Evolutionary conservation across 2,329 filamentous ascomycete genomes (phyloP).

Genomic region (Aureobasidium mangrovei): DNA sequence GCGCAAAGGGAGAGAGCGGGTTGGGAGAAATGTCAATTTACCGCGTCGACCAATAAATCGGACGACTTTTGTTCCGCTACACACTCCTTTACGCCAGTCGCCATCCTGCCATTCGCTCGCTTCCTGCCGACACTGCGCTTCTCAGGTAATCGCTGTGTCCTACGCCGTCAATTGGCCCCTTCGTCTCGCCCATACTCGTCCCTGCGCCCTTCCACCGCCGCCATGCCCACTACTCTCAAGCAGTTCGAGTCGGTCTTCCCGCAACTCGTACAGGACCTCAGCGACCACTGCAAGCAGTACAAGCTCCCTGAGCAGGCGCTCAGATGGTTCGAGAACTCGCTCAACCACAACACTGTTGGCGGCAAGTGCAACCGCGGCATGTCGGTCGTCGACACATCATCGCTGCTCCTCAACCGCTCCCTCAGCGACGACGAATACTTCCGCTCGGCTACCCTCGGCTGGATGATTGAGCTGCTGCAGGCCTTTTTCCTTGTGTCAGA

Average conservation of each 20-base stretch:
- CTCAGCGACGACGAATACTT: conserved; percentile 80
- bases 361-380: conserved; percentile 99
- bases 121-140: not conserved
- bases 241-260: conserved; percentile 90
- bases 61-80: conserved; percentile 12
- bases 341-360: conserved; percentile 79
- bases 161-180: not conserved
- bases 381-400: conserved; percentile 87
- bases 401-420: conserved; percentile 63
- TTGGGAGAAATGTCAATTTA: conserved; percentile 1
- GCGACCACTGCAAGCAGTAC: conserved; percentile 70
- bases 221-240: conserved; percentile 64
- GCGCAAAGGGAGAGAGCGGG: not conserved
- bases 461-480: conserved; percentile 96
- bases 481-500: conserved; percentile 98
- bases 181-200: not conserved
- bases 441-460: conserved; percentile 77
- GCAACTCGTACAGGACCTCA: conserved; percentile 71
- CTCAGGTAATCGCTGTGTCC: not conserved
- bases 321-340: conserved; percentile 81
- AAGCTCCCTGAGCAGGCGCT: conserved; percentile 73
- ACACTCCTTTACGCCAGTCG: not conserved
- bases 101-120: conserved; percentile 1
- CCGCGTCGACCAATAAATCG: conserved; percentile 10
- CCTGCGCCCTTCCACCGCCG: conserved; percentile 16